Conservation (phyloP, 257 asterid genomes). For the Lithospermum erythrorhizon region DNA sequence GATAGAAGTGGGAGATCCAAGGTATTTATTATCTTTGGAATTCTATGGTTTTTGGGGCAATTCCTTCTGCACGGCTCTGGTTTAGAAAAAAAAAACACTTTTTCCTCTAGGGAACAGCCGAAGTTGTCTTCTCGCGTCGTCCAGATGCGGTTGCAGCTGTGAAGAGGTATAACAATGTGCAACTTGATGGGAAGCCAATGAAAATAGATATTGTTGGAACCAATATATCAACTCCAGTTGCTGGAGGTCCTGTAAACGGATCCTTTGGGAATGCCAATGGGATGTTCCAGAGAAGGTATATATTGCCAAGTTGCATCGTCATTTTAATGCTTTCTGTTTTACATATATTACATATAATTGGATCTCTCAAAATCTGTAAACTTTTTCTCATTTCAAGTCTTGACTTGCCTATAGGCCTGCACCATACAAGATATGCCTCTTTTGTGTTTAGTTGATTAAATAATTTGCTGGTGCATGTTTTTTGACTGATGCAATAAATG, state of each 20-base stretch:
- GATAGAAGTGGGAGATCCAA: conserved; percentile 94
- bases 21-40: conserved; percentile 38
- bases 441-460: too few relatives aligned
- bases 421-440: background rate
- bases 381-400: background rate
- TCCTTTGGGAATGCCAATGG: conserved; percentile 25
- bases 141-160: conserved; percentile 52
- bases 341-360: too few relatives aligned
- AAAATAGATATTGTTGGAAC: conserved; percentile 50
- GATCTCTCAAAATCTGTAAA: too few relatives aligned
- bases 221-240: conserved; percentile 29
- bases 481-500: background rate
- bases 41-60: conserved; percentile 16
- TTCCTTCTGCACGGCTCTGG: conserved; percentile 18
- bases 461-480: background rate
- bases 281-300: conserved; percentile 32
- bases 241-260: conserved; percentile 24
- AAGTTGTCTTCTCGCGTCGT: conserved; percentile 52
- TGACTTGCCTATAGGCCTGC: background rate
- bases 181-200: conserved; percentile 68
- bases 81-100: conserved; percentile 18
- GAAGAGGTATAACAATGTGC: conserved; percentile 52
- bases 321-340: background rate
- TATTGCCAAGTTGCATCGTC: background rate
- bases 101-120: conserved; percentile 91